These are phyloP conservation scores for Nothophaeocryptopus gaeumannii DNA, from an alignment of 2,329 filamentous ascomycete genomes.

Conservation along the genomic window DNA sequence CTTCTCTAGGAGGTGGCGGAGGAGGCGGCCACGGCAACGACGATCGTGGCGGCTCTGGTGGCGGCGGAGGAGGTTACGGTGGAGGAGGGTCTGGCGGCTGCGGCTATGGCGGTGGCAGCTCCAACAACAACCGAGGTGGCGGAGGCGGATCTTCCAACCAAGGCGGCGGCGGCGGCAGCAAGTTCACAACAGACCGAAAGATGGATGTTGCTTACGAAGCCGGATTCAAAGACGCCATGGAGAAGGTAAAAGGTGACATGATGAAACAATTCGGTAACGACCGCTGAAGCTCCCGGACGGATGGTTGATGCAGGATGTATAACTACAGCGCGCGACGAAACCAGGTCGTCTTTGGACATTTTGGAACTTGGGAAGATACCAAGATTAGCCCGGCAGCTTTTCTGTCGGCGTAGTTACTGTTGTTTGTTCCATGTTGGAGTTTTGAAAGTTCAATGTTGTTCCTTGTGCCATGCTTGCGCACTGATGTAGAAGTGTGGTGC, in stretches of 20 bases:
- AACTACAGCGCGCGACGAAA: too few relatives aligned
- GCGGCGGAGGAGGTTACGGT: background rate
- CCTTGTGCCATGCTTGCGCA: too few relatives aligned
- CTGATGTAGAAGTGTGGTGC: too few relatives aligned
- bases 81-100: background rate
- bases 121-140: background rate
- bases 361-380: too few relatives aligned
- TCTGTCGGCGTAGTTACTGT: too few relatives aligned
- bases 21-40: background rate
- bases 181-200: constrained; percentile 19
- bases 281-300: too few relatives aligned
- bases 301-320: too few relatives aligned
- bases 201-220: constrained; percentile 21
- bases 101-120: constrained; percentile 3
- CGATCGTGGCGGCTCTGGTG: background rate
- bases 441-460: too few relatives aligned
- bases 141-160: constrained; percentile 5
- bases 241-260: constrained; percentile 20
- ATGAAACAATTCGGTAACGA: constrained; percentile 17
- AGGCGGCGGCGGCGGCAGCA: constrained; percentile 7
- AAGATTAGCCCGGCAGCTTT: too few relatives aligned
- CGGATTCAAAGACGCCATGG: constrained; percentile 22
- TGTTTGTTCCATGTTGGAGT: too few relatives aligned
- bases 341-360: too few relatives aligned
- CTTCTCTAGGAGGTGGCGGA: background rate